These are phyloP conservation scores for Dillenia suffruticosa DNA, from an alignment of 164 flowering plant species.

Conservation along the genomic window DNA sequence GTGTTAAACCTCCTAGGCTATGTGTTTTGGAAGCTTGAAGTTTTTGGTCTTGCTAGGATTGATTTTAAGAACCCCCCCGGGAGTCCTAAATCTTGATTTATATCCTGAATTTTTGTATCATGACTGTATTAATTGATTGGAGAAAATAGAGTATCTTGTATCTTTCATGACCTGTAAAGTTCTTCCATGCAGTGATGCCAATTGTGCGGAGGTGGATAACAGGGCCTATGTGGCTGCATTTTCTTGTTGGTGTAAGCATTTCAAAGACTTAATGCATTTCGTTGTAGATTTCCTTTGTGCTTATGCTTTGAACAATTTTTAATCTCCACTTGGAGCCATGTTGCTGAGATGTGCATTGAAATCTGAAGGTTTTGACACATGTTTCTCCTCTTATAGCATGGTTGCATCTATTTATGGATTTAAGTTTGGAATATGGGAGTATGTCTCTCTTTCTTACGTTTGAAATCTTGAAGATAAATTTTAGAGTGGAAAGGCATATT, in stretches of 20 bases:
- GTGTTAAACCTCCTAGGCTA: too few species aligned
- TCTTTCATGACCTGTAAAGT: not conserved
- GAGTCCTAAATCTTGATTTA: not conserved
- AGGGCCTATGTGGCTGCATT: conserved; percentile 97
- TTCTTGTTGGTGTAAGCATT: conserved; percentile 73
- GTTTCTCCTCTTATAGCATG: too few species aligned
- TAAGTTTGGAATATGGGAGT: too few species aligned
- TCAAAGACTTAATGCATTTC: not conserved
- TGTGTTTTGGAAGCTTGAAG: too few species aligned
- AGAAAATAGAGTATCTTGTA: not conserved
- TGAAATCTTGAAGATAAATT: too few species aligned
- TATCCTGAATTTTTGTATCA: not conserved
- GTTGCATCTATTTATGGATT: too few species aligned
- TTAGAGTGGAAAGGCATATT: too few species aligned
- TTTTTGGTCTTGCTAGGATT: too few species aligned
- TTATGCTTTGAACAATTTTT: not conserved
- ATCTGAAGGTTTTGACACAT: too few species aligned
- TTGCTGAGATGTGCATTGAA: not conserved
- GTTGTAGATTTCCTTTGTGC: not conserved
- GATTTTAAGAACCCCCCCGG: too few species aligned
- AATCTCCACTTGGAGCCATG: not conserved
- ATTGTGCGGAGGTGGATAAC: conserved; percentile 59
- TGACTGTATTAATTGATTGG: not conserved
- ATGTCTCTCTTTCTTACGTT: too few species aligned
- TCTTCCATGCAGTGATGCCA: conserved; percentile 75